A percentile compares a stretch with the other conserved stretches of the same genome.
Conservation (phyloP, 495 filamentous ascomycete genomes). For the Penicillium ucsense region DNA sequence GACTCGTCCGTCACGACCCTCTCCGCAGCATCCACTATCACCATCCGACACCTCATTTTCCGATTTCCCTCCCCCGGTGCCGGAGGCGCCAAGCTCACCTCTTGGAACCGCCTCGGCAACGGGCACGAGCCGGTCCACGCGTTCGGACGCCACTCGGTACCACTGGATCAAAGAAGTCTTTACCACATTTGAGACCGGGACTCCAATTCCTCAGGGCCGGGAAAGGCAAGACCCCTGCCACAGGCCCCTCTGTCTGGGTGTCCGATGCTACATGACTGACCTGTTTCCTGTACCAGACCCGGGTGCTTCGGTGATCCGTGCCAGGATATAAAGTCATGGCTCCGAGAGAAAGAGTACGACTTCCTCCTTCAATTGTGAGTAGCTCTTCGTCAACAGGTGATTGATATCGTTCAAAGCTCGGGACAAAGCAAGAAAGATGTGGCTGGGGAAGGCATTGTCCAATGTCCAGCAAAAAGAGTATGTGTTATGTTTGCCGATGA, state of each 20-base stretch:
- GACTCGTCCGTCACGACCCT: conserved; percentile 18
- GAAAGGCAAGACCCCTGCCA: conserved; percentile 21
- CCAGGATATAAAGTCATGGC: conserved; percentile 23
- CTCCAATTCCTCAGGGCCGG: conserved; percentile 26
- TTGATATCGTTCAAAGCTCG: no score
- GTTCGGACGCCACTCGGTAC: conserved; percentile 18
- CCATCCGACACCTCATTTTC: conserved; percentile 24
- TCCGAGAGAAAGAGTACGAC: conserved; percentile 29
- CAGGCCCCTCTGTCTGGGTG: background rate
- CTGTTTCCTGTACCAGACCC: conserved; percentile 24
- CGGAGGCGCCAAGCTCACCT: conserved; percentile 34
- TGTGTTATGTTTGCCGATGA: background rate
- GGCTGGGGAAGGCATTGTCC: no score
- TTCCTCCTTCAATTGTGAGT: conserved; percentile 36
- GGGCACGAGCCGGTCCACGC: conserved; percentile 26
- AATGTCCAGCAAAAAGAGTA: no score
- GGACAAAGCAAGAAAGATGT: no score
- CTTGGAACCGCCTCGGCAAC: conserved; percentile 21
- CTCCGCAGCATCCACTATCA: conserved; percentile 24
- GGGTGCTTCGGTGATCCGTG: conserved; percentile 38
- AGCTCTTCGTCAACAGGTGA: no score
- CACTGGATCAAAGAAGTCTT: conserved; percentile 49
- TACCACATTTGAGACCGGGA: conserved; percentile 25
- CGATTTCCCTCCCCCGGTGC: conserved; percentile 28
- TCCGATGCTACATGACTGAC: background rate